phyloP scores from a whole-genome alignment of 73 alveolate genomes.

The Paramecium biaurelia region DNA sequence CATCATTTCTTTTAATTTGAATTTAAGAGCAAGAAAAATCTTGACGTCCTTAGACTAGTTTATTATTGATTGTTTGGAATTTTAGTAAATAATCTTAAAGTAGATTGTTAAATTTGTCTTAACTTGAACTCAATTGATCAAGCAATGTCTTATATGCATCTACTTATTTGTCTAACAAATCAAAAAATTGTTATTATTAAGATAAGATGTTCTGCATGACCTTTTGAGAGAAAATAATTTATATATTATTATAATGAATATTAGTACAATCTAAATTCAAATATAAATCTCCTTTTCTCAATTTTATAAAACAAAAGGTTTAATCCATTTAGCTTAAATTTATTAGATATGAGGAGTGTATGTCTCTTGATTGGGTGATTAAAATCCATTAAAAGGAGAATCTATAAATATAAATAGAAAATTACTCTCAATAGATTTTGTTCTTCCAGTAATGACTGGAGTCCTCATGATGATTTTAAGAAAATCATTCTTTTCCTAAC shows the following conservation, averaged over 20 bases:
- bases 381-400: neutral
- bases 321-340: neutral
- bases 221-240: neutral
- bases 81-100: constrained; percentile 30
- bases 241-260: neutral
- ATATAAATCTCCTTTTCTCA: neutral
- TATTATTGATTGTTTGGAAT: constrained; percentile 7
- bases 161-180: constrained; percentile 21
- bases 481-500: neutral
- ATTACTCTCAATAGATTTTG: neutral
- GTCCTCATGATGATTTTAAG: constrained; percentile 11
- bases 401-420: neutral
- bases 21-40: neutral
- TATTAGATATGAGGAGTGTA: neutral
- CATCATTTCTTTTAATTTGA: constrained; percentile 51
- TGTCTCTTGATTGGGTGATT: neutral
- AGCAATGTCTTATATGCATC: constrained; percentile 38
- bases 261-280: neutral
- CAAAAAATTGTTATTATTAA: constrained; percentile 25
- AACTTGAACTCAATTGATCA: neutral
- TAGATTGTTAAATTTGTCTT: neutral
- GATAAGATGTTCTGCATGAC: constrained; percentile 8
- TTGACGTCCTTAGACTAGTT: neutral
- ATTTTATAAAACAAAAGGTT: neutral
- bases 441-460: constrained; percentile 46